phyloP scores from a whole-genome alignment of 331 rosid genomes.

The Pyracantha coccinea region DNA sequence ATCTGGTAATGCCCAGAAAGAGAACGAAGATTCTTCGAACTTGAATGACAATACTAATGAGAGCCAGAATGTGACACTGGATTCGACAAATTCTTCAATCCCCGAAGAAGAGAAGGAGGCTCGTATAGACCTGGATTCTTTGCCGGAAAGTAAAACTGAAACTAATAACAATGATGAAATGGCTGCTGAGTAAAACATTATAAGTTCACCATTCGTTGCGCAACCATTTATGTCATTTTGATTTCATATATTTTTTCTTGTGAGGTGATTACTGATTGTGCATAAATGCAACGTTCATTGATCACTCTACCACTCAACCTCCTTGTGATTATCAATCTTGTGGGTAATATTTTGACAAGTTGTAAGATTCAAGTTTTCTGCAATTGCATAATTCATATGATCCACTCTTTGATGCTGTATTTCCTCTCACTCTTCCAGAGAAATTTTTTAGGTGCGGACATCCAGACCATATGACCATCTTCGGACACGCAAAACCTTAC shows the following conservation, averaged over 20 bases:
- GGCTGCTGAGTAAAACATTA: conserved; percentile 41
- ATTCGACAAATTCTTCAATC: conserved; percentile 27
- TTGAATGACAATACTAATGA: conserved; percentile 16
- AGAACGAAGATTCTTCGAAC: conserved; percentile 31
- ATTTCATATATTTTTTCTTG: not conserved
- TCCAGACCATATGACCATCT: not conserved
- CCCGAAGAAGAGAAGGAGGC: conserved; percentile 41
- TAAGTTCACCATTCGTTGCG: conserved; percentile 5
- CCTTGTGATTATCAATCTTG: not conserved
- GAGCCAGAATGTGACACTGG: conserved; percentile 22
- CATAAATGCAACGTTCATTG: not conserved
- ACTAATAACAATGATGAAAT: conserved; percentile 29
- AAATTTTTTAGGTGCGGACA: not conserved
- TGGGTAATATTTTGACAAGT: not conserved
- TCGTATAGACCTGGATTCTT: conserved; percentile 49
- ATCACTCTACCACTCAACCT: not conserved
- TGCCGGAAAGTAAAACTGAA: conserved; percentile 47
- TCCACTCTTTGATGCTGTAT: not conserved
- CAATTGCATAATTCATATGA: not conserved
- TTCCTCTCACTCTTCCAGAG: not conserved
- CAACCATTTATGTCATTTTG: not conserved
- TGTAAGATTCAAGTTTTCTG: not conserved
- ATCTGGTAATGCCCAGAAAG: conserved; percentile 27
- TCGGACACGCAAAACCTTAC: not conserved
- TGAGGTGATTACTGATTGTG: not conserved